Conservation (phyloP, 352 stramenopile genomes). For the Phytophthora tubulina region DNA sequence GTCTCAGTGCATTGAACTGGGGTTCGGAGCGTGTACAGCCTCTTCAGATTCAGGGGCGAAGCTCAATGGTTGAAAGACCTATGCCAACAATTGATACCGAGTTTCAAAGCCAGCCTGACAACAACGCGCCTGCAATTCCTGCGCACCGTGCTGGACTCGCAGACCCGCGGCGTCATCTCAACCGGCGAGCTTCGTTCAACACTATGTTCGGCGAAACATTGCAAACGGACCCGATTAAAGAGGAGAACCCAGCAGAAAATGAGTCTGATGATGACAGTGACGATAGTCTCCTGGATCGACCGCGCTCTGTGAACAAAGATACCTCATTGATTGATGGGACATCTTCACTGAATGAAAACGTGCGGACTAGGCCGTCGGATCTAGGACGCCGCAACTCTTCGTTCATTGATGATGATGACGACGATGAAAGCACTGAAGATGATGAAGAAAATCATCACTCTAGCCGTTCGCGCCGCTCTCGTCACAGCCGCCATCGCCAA, state of each 20-base stretch:
- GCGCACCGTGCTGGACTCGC: conserved; percentile 44
- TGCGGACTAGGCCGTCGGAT: conserved; percentile 29
- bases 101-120: conserved; percentile 26
- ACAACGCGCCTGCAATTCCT: conserved; percentile 29
- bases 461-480: conserved; percentile 17
- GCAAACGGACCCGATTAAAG: conserved; percentile 60
- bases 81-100: conserved; percentile 30
- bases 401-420: conserved; percentile 44
- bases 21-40: conserved; percentile 30
- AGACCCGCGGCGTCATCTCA: conserved; percentile 72
- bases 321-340: conserved; percentile 28
- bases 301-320: conserved; percentile 24
- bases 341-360: conserved; percentile 30
- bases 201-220: conserved; percentile 65
- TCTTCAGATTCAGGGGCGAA: conserved; percentile 30
- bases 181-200: conserved; percentile 71
- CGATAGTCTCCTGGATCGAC: conserved; percentile 33
- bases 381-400: conserved; percentile 40
- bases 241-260: conserved; percentile 64
- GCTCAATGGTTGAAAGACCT: conserved; percentile 53
- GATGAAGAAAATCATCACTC: conserved; percentile 36
- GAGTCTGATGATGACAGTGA: conserved; percentile 63
- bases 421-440: conserved; percentile 50
- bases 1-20: conserved; percentile 38
- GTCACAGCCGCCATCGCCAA: conserved; percentile 34